Evolutionary conservation across 805 yeast species (phyloP), one percentile per base, ranked within the genome.

Genomic region (Nakazawaea laoshanensis): DNA sequence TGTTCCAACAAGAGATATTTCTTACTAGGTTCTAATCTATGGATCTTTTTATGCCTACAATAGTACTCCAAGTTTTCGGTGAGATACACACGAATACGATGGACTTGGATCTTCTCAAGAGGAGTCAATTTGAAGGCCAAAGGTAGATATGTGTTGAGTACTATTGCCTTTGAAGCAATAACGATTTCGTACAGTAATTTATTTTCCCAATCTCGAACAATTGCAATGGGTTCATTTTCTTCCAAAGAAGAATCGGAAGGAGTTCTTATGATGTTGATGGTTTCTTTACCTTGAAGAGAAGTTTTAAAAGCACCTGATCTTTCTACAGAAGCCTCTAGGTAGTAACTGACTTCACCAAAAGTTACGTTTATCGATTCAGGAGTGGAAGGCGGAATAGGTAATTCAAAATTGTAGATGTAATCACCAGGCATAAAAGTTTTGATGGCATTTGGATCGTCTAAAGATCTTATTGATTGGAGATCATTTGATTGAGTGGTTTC

Each of bases 1-100:
- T 83, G 88, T 51, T 92, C 98, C 27, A 86, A 62, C 24, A 92
- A 54, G 29, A 89, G 56, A 45, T 70, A 84, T 57, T 88, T 88
- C 48, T 77, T 79, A 1, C 81, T 66, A 0, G 98, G 96, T 58
- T 92, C 97, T 53, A 86, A 74, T 35, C 97, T 65, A 53, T 92
- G 97, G 10, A 89, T 94, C 50, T 80, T 82, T 49, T 83, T 81
- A 51, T 81, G 73, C 25, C 74, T 72, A 57, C 96, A 85, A 55
- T 72, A 92, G 53, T 92, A 94, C 52, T 89, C 97, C 54, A 83
- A 59, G 46, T 84, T 86, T 51, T 92, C 98, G 2, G 96, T 81
- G 19, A 92, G 48, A 47, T 82, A 86, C 6, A 92, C 73, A 32
- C 96, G 65, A 36, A 92, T 74, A 40, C 97, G 67, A 52, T 89